Conservation (phyloP, 306 rosid species). For the Parietaria judaica region DNA sequence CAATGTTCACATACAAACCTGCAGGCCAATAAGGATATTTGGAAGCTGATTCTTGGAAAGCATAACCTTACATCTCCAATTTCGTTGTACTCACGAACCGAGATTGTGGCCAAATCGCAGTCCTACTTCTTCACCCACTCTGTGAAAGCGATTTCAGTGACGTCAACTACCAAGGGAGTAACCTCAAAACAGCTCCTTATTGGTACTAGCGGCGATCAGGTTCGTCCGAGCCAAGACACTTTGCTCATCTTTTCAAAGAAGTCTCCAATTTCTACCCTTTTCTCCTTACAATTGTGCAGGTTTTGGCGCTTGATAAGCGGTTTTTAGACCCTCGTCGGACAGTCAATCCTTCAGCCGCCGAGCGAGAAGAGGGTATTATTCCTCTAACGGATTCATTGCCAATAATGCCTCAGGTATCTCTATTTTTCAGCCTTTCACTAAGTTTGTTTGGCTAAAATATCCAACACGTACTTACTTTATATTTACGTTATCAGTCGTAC, state of each 20-base stretch:
- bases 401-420: conserved; percentile 71
- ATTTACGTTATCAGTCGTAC: conserved; percentile 56
- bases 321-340: conserved; percentile 87
- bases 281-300: conserved; percentile 30
- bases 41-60: conserved; percentile 91
- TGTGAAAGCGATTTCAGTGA: conserved; percentile 81
- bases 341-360: conserved; percentile 70
- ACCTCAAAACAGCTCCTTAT: conserved; percentile 94
- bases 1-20: conserved; percentile 15
- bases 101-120: conserved; percentile 65
- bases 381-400: conserved; percentile 95
- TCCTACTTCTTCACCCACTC: conserved; percentile 87
- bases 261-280: conserved; percentile 1
- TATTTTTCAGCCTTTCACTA: neutral
- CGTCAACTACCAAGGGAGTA: conserved; percentile 89
- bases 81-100: conserved; percentile 84
- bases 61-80: conserved; percentile 91
- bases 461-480: conserved; percentile 9
- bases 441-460: conserved; percentile 8
- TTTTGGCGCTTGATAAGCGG: conserved; percentile 93
- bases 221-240: conserved; percentile 18
- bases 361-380: conserved; percentile 92
- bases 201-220: conserved; percentile 94
- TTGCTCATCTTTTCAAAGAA: neutral
- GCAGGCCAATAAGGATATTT: conserved; percentile 87